Evolutionary conservation across 805 yeast species (phyloP).

Genomic region (Tetrapisispora taiwanensis): DNA sequence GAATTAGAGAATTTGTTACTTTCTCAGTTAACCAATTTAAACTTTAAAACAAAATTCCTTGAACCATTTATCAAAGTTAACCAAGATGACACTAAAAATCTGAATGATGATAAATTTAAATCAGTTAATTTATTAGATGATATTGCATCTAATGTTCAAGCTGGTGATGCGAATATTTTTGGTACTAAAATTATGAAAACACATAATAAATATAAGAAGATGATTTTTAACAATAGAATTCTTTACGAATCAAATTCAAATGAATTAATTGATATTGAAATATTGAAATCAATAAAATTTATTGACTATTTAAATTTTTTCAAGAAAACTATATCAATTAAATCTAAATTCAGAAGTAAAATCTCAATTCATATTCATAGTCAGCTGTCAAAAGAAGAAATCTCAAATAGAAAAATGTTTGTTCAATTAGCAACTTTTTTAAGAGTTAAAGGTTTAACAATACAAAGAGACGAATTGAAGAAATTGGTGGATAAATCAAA

Average conservation of each 20-base stretch:
- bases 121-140: slow-evolving; percentile 30
- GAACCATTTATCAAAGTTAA: slow-evolving; percentile 30
- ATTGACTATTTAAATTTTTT: slow-evolving; percentile 31
- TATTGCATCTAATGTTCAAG: slow-evolving; percentile 29
- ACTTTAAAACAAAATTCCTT: slow-evolving; percentile 31
- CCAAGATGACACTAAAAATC: slow-evolving; percentile 4
- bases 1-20: slow-evolving; percentile 32
- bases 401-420: slow-evolving; percentile 28
- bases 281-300: slow-evolving; percentile 28
- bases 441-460: slow-evolving; percentile 39
- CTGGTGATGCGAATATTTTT: slow-evolving; percentile 20
- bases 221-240: slow-evolving; percentile 34
- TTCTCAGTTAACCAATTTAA: slow-evolving; percentile 22
- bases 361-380: slow-evolving; percentile 36
- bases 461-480: slow-evolving; percentile 32
- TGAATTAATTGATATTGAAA: slow-evolving; percentile 27
- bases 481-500: slow-evolving; percentile 32
- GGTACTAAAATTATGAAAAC: slow-evolving; percentile 24
- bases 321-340: slow-evolving; percentile 27
- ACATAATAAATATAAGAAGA: slow-evolving; percentile 43
- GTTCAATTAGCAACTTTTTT: slow-evolving; percentile 37
- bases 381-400: slow-evolving; percentile 30
- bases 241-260: slow-evolving; percentile 31
- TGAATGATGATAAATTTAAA: slow-evolving; percentile 17
- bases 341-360: slow-evolving; percentile 31